phyloP scores from a whole-genome alignment of 73 alveolate species.

The Breviolum minutum region DNA sequence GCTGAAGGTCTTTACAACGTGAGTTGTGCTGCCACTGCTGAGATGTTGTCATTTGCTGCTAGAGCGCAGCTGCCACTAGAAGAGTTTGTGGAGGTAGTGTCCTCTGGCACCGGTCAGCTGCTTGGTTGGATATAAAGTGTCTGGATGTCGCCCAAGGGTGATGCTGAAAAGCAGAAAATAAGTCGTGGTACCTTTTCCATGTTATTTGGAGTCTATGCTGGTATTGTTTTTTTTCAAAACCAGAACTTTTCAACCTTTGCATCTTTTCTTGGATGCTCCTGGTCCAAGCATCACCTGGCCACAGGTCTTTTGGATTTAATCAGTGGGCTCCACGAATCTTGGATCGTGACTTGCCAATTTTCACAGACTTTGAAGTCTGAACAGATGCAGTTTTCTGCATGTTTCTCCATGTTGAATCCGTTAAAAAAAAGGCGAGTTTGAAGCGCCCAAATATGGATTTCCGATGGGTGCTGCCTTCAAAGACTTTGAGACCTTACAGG shows the following conservation, averaged over 20 bases:
- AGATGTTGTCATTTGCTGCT: constrained; percentile 67
- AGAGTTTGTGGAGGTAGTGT: constrained; percentile 52
- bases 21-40: constrained; percentile 82
- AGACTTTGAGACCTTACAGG: constrained; percentile 52
- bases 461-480: constrained; percentile 84
- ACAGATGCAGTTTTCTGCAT: neutral
- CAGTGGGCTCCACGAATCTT: constrained; percentile 81
- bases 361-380: neutral
- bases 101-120: constrained; percentile 57
- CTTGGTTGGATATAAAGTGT: neutral
- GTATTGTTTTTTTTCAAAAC: too few species aligned
- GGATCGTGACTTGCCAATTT: constrained; percentile 6
- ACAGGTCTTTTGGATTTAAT: constrained; percentile 81
- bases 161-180: too few species aligned
- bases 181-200: too few species aligned
- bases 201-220: too few species aligned
- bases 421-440: constrained; percentile 80
- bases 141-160: neutral
- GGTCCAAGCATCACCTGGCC: neutral
- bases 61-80: constrained; percentile 36
- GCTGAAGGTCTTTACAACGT: constrained; percentile 57
- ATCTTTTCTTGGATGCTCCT: too few species aligned
- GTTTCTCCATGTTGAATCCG: too few species aligned
- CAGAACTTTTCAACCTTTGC: too few species aligned
- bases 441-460: constrained; percentile 68